A percentile compares a stretch with the other conserved stretches of the same genome.
Evolutionary conservation across 208 protist species (phyloP).

Genomic region (Leishmania mexicana): DNA sequence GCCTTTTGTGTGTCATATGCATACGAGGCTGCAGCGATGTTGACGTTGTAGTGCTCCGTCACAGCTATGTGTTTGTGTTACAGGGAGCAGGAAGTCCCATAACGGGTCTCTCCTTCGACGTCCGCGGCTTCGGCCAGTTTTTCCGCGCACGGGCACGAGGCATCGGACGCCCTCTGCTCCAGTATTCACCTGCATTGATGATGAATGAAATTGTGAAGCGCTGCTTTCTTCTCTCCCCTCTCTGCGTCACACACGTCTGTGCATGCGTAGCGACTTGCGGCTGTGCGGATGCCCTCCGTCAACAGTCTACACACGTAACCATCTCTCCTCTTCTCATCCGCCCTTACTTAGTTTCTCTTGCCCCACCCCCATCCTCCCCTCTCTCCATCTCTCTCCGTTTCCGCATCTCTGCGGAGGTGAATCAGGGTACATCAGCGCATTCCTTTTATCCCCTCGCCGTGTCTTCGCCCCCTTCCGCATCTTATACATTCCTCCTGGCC

Average conservation of each 20-base stretch:
- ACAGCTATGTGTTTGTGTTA: not conserved
- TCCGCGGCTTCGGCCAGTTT: not conserved
- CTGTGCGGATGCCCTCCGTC: not conserved
- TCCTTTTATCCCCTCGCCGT: not conserved
- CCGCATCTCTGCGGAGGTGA: not conserved
- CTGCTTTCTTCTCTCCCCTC: not conserved
- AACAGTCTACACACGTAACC: not conserved
- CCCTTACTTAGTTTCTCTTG: not conserved
- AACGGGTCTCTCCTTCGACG: not conserved
- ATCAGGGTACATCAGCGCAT: not conserved
- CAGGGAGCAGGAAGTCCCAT: not conserved
- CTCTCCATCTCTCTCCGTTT: not conserved
- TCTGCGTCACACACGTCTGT: not conserved
- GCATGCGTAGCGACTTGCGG: not conserved
- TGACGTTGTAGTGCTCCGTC: not conserved
- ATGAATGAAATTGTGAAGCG: not conserved
- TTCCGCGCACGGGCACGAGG: not conserved
- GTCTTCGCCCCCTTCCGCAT: not conserved
- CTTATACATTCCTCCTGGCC: not conserved
- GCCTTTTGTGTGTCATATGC: not conserved
- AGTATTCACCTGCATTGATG: not conserved
- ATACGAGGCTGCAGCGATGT: not conserved
- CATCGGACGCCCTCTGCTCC: not conserved
- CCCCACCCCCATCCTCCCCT: not conserved
- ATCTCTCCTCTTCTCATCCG: no score